These are phyloP conservation scores for Chlamydomonas sphaeroides DNA, from an alignment of 139 green algal species.

Conservation along the genomic window DNA sequence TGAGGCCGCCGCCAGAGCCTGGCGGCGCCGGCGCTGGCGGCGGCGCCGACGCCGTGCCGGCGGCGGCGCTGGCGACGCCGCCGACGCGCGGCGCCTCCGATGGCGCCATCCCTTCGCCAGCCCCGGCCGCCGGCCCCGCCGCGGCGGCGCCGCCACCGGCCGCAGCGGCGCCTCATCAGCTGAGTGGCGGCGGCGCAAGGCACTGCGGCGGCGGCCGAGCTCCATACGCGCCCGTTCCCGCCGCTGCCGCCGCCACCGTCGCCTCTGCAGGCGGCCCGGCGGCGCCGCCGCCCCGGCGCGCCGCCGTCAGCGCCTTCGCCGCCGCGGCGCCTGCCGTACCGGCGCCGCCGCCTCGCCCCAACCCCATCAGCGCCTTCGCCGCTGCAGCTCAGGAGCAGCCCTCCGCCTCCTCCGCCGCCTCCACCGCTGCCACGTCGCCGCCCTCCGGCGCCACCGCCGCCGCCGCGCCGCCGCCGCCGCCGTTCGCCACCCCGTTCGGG, in stretches of 20 bases:
- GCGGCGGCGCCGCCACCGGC: neutral
- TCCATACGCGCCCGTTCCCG: no score
- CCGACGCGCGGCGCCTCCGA: slow-evolving; percentile 6
- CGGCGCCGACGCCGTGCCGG: neutral
- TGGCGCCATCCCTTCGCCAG: neutral
- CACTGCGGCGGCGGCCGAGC: no score
- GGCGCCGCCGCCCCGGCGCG: no score
- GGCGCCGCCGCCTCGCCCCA: neutral
- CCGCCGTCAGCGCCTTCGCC: no score
- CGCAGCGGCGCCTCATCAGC: no score
- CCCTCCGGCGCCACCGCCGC: neutral
- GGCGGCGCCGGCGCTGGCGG: neutral
- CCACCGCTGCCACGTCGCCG: no score
- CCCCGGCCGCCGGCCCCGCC: neutral
- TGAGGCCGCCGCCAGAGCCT: neutral
- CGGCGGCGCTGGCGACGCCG: neutral
- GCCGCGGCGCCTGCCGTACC: neutral
- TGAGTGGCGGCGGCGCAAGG: no score
- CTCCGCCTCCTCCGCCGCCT: no score
- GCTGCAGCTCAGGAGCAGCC: neutral
- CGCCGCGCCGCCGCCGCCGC: neutral
- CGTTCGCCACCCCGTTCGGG: neutral
- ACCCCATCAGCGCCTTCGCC: neutral
- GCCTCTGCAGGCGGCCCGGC: no score
- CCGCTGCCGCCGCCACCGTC: no score